Base-by-base conservation (phyloP, 139 green algal genomes). In the Chlorella ohadii region DNA sequence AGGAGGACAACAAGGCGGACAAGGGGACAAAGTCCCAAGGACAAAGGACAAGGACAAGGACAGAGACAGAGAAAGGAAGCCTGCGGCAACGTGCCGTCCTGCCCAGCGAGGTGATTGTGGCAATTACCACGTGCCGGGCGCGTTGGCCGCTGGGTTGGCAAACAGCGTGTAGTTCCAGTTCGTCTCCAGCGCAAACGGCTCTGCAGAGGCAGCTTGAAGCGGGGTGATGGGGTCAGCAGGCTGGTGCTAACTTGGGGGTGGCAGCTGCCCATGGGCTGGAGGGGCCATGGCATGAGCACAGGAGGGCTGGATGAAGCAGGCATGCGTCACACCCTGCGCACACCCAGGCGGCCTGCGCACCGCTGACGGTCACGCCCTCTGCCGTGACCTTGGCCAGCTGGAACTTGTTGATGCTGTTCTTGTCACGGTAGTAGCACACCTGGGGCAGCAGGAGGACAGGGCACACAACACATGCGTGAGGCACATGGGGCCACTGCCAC, bases 401-500 rank as follows among this genome's bases (percentile, higher is more conserved):
- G 86, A 98, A 98, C 87, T 98, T 98, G 93, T 98, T 98, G 79
- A 97, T 97, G 78, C 85, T 94, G 59, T 94, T 85, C 89, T 98
- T 99, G 91, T 99, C 97, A 51, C 97, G 91, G 92, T 99, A 99
- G 88, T 98, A 99, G 92, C 95, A 97, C 67, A 99, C 95, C 78
- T 88, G 78, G 65, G 63, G 2, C 27, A 36, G 41, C 44, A 36
- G 16, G 72, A 2, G 44, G 44, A n/a, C n/a, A n/a, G n/a, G n/a
- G n/a, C n/a, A n/a, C n/a, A n/a, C n/a, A n/a, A n/a, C n/a, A n/a
- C n/a, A n/a, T n/a, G n/a, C n/a, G n/a, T n/a, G n/a, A n/a, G n/a
- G n/a, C n/a, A n/a, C n/a, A n/a, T n/a, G n/a, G n/a, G n/a, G n/a
- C 44, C 44, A 51, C 44, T 51, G 44, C 44, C 44, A n/a, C n/a